Conservation (phyloP, 2,329 filamentous ascomycete genomes). For the Xylaria multiplex region DNA sequence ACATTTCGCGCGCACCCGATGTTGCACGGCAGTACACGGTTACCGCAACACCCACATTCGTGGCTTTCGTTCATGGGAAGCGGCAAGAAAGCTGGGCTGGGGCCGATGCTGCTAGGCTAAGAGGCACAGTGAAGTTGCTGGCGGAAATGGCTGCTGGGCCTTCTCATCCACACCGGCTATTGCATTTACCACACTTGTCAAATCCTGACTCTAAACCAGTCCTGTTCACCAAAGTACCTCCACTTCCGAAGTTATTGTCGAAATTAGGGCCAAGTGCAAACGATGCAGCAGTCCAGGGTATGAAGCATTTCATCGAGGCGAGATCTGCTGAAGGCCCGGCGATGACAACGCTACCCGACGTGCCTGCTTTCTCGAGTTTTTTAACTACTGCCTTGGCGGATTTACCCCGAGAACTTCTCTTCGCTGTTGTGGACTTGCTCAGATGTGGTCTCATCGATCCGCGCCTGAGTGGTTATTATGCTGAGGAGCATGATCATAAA, state of each 20-base stretch:
- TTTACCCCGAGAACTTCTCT: constrained; percentile 73
- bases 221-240: constrained; percentile 80
- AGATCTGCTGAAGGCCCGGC: constrained; percentile 67
- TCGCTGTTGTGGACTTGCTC: constrained; percentile 86
- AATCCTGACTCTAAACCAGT: constrained; percentile 72
- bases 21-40: constrained; percentile 74
- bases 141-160: constrained; percentile 76
- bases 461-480: constrained; percentile 82
- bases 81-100: constrained; percentile 85
- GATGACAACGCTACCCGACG: constrained; percentile 75
- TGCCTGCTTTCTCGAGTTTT: constrained; percentile 71
- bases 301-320: constrained; percentile 77
- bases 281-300: constrained; percentile 67
- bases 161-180: constrained; percentile 76
- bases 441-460: constrained; percentile 80
- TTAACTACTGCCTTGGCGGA: constrained; percentile 64
- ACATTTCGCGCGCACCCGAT: constrained; percentile 73
- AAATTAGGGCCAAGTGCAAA: constrained; percentile 75
- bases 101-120: constrained; percentile 74
- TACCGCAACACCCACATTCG: constrained; percentile 85
- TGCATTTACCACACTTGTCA: constrained; percentile 77
- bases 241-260: constrained; percentile 79
- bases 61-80: constrained; percentile 81
- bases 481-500: constrained; percentile 74
- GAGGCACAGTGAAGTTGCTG: constrained; percentile 77